These are phyloP conservation scores for Kickxella alabastrina DNA, from an alignment of 192 early-diverging fungal species.

Conservation along the genomic window DNA sequence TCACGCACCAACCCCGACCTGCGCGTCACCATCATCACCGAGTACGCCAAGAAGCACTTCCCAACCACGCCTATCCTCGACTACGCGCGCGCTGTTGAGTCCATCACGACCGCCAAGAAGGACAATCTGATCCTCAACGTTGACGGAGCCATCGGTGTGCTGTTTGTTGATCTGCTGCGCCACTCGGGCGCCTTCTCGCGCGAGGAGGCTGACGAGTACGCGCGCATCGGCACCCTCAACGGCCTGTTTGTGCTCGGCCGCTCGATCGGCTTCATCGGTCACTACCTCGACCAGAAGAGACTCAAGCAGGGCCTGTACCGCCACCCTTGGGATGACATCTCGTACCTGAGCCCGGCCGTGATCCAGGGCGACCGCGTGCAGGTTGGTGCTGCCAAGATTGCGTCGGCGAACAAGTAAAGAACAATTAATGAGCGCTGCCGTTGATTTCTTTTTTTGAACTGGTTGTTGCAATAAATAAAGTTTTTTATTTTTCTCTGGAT, in stretches of 20 bases:
- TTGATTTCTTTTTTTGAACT: no score
- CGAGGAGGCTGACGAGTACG: conserved; percentile 96
- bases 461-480: no score
- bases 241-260: conserved; percentile 95
- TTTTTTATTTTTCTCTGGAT: no score
- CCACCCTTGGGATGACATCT: conserved; percentile 97
- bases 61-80: conserved; percentile 81
- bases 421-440: no score
- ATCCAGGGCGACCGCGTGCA: conserved; percentile 42
- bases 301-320: conserved; percentile 98
- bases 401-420: conserved; percentile 23
- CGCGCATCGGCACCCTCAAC: conserved; percentile 92
- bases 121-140: conserved; percentile 96
- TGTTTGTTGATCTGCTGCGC: conserved; percentile 92
- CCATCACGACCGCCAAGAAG: conserved; percentile 96
- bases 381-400: conserved; percentile 51
- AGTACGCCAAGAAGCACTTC: conserved; percentile 86
- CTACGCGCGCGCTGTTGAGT: conserved; percentile 91
- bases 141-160: conserved; percentile 90
- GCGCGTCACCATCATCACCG: conserved; percentile 93
- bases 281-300: conserved; percentile 96
- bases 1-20: conserved; percentile 97
- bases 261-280: conserved; percentile 95
- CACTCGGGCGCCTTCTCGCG: conserved; percentile 87
- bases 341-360: conserved; percentile 58